Evolutionary conservation across 2,329 filamentous ascomycete genomes (phyloP).

Genomic region (Tolypocladium nubicola): DNA sequence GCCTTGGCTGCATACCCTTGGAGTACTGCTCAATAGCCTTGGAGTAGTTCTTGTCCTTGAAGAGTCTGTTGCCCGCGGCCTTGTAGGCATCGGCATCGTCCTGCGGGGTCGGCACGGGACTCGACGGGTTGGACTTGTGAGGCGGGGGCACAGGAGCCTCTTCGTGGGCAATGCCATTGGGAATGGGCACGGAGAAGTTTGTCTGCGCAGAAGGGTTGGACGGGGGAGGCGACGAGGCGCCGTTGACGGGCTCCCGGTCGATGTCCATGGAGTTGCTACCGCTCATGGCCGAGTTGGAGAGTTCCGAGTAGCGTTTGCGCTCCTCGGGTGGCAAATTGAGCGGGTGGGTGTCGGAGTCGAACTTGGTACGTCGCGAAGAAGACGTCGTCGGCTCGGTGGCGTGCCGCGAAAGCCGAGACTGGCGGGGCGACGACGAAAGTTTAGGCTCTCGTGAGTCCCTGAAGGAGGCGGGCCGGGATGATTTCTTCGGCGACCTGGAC

Average conservation of each 20-base stretch:
- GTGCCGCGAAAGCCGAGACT: slow-evolving; percentile 35
- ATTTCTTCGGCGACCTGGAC: slow-evolving; percentile 18
- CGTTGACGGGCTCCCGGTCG: slow-evolving; percentile 52
- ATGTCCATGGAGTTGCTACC: slow-evolving; percentile 64
- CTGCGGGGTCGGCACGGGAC: slow-evolving; percentile 39
- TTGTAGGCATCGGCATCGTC: slow-evolving; percentile 90
- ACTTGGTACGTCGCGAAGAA: slow-evolving; percentile 39
- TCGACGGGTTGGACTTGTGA: slow-evolving; percentile 54
- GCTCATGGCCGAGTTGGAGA: slow-evolving; percentile 49
- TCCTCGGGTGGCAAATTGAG: slow-evolving; percentile 86
- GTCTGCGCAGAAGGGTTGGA: slow-evolving; percentile 28
- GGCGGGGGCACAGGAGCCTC: slow-evolving; percentile 58
- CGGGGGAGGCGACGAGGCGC: slow-evolving; percentile 42
- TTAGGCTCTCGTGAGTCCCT: slow-evolving; percentile 13
- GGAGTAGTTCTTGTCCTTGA: slow-evolving; percentile 85
- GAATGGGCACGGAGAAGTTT: slow-evolving; percentile 42
- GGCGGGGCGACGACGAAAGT: slow-evolving; percentile 21
- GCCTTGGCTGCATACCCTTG: slow-evolving; percentile 56
- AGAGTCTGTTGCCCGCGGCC: slow-evolving; percentile 87
- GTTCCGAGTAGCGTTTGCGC: slow-evolving; percentile 62
- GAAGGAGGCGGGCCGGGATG: slow-evolving; percentile 19
- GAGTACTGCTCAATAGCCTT: slow-evolving; percentile 89
- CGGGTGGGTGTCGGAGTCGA: slow-evolving; percentile 67
- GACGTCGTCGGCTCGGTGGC: slow-evolving; percentile 35
- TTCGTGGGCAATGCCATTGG: slow-evolving; percentile 31